phyloP scores from a whole-genome alignment of 2,329 filamentous ascomycete species.

The Stagonosporopsis rhizophila region DNA sequence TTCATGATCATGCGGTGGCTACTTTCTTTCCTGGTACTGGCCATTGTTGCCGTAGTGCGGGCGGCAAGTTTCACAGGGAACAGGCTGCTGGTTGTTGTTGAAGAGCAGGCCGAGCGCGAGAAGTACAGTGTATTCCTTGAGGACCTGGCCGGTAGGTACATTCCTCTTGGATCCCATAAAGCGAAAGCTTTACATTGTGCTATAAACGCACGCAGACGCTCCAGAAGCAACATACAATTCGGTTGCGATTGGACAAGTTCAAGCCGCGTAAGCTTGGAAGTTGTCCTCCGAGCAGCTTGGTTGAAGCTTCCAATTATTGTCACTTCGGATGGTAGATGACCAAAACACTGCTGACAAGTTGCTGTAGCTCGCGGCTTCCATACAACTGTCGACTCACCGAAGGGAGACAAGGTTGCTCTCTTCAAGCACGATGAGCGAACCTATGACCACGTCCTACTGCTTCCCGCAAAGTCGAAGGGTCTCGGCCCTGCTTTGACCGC shows the following conservation, averaged over 20 bases:
- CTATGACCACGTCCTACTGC: constrained; percentile 89
- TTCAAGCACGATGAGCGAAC: constrained; percentile 86
- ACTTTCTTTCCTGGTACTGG: constrained; percentile 72
- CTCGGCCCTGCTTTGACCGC: constrained; percentile 89
- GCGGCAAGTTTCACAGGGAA: constrained; percentile 81
- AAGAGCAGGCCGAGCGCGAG: constrained; percentile 80
- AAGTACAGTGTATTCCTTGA: constrained; percentile 82
- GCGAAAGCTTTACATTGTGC: background rate
- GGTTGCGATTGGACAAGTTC: background rate
- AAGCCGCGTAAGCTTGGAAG: constrained; percentile 22
- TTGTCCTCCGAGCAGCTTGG: constrained; percentile 12
- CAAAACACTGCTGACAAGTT: constrained; percentile 14
- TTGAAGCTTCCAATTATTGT: constrained; percentile 1
- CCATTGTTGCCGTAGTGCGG: constrained; percentile 70
- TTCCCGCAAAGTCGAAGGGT: constrained; percentile 90
- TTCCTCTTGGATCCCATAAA: background rate
- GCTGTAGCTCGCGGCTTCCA: constrained; percentile 78
- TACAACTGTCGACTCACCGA: constrained; percentile 74
- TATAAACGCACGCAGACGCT: background rate
- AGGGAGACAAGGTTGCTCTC: constrained; percentile 66
- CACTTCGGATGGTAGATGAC: background rate
- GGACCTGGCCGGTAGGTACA: constrained; percentile 70
- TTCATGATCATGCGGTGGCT: constrained; percentile 73
- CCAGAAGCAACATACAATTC: background rate
- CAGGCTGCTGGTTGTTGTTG: constrained; percentile 83